Evolutionary conservation across 1,284 basidiomycete genomes (phyloP), one percentile per base, ranked within the genome.

Genomic region (Pascua sp.): DNA sequence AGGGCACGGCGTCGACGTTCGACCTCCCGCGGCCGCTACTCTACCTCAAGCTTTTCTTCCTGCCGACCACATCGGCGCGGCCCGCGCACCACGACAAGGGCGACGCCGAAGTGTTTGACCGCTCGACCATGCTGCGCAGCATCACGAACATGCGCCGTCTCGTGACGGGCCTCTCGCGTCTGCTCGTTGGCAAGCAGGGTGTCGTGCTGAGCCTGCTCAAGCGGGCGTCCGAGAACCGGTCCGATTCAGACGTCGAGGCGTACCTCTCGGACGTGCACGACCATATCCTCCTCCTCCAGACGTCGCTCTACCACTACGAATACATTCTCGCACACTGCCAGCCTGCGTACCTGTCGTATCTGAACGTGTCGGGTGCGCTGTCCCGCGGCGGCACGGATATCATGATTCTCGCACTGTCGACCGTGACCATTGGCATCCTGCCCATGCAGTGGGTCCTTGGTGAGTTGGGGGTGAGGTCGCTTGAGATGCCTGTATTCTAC

Each of bases 221-320:
- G 73, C 81, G 93, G 10, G 80, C 78, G 64, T 78, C 51, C 73
- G 61, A 49, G 12, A 56, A 58, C 4, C 24, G 24, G 24, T 46
- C 52, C n/a, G 79, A 66, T 7, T 64, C 81, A n/a, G 87, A 89
- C 63, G 82, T 91, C 41, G 86, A 84, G 7, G 89, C 93, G 15
- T 93, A 97, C 73, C 85, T 96, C 78, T 91, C 90, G 47, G 94
- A 98, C 74, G 84, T 98, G 4, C 89, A 94, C 81, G 91, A 98
- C 77, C 94, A 98, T 75, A 92, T 97, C 62, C 76, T 94, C 37
- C 87, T 90, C 2, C 81, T 97, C 62, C 88, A 94, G 67, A 87
- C 89, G 65, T 85, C 90, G 3, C 81, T 98, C 49, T 83, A 81
- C n/a, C 88, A 95, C 72, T 91, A 90, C 76, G 93, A 97, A 71